phyloP scores from a whole-genome alignment of 306 rosid species.

The Ochetophila trinervis region DNA sequence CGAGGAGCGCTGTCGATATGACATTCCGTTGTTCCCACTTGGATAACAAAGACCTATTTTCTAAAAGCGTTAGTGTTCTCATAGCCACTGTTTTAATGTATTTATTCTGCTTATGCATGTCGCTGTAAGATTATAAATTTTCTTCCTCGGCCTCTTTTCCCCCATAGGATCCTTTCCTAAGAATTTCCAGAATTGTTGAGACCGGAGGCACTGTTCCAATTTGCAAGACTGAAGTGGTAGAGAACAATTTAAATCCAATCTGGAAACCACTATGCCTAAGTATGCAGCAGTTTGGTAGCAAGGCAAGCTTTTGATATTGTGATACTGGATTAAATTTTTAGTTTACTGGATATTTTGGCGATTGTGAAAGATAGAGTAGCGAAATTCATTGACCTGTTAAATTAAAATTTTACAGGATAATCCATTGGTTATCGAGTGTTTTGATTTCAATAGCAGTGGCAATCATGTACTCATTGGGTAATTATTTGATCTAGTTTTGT shows the following conservation, averaged over 20 bases:
- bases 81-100: constrained; percentile 1
- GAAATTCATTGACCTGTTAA: background rate
- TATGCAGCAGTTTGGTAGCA: constrained; percentile 70
- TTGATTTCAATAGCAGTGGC: constrained; percentile 81
- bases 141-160: background rate
- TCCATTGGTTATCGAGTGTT: constrained; percentile 80
- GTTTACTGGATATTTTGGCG: constrained; percentile 1
- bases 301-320: constrained; percentile 43
- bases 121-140: background rate
- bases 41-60: constrained; percentile 73
- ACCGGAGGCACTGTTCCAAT: constrained; percentile 72
- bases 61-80: constrained; percentile 57
- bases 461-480: constrained; percentile 79
- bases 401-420: constrained; percentile 50
- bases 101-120: background rate
- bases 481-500: constrained; percentile 14
- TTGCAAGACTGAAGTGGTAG: constrained; percentile 81
- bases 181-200: constrained; percentile 75
- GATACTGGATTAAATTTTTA: constrained; percentile 8
- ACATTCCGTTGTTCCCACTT: constrained; percentile 61
- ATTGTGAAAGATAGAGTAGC: constrained; percentile 7
- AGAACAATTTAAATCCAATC: constrained; percentile 66
- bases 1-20: constrained; percentile 64
- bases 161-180: constrained; percentile 75
- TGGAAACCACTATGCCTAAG: constrained; percentile 69